phyloP scores from a whole-genome alignment of 257 asterid genomes.

The Thymus quinquecostatus region DNA sequence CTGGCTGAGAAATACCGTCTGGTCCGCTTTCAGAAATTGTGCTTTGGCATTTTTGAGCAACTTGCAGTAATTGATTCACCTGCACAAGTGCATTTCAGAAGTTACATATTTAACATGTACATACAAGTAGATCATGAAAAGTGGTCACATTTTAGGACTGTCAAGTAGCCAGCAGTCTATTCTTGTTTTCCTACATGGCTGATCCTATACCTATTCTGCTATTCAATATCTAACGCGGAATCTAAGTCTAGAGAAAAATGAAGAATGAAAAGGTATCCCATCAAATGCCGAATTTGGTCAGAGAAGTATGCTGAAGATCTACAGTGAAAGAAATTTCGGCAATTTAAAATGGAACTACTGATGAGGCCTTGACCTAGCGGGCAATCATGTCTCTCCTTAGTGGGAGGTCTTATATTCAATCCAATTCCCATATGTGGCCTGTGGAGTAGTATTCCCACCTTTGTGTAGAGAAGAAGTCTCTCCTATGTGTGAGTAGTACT shows the following conservation, averaged over 20 bases:
- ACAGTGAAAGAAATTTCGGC: not conserved
- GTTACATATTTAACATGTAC: constrained; percentile 7
- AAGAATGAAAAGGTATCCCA: constrained; percentile 16
- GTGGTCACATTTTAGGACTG: constrained; percentile 1
- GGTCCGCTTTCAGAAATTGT: constrained; percentile 88
- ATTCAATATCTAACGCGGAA: not conserved
- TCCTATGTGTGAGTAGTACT: no score
- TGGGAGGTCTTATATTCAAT: no score
- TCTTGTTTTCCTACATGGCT: not conserved
- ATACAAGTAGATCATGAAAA: constrained; percentile 19
- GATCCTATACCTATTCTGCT: not conserved
- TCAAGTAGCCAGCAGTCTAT: not conserved
- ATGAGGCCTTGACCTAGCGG: no score
- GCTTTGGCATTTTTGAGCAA: constrained; percentile 95
- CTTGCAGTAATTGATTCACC: constrained; percentile 94
- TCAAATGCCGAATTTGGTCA: constrained; percentile 12
- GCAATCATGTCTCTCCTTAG: no score
- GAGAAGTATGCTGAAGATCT: not conserved
- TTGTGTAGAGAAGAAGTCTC: no score
- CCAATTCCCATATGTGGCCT: no score
- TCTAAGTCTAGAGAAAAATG: not conserved
- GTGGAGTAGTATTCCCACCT: no score
- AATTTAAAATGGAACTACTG: not conserved
- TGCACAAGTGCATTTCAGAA: constrained; percentile 40
- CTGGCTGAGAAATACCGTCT: constrained; percentile 82